A percentile compares a stretch with the other conserved stretches of the same genome.
These are phyloP conservation scores for Chlorella sp. DNA, from an alignment of 139 green algal genomes.

Conservation along the genomic window DNA sequence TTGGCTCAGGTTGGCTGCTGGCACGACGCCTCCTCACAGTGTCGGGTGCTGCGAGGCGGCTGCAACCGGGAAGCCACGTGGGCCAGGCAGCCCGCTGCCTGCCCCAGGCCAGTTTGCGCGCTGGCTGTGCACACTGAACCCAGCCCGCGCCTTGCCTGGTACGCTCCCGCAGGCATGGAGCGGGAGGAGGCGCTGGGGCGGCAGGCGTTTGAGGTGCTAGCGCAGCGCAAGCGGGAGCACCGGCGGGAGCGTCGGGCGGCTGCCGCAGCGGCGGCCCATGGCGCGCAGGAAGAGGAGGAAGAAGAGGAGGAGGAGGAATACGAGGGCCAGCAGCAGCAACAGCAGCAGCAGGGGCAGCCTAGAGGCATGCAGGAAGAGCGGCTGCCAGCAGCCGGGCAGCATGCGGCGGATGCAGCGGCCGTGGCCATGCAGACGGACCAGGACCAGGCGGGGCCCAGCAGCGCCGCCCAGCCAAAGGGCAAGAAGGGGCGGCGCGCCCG, in stretches of 20 bases:
- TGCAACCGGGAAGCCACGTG: too few species aligned
- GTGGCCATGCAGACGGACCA: background rate
- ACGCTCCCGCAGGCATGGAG: slow-evolving; percentile 43
- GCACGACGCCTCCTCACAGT: too few species aligned
- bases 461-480: background rate
- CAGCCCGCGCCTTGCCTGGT: too few species aligned
- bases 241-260: background rate
- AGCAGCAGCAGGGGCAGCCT: too few species aligned
- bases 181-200: background rate
- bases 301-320: slow-evolving; percentile 25
- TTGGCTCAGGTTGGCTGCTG: too few species aligned
- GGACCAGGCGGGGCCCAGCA: background rate
- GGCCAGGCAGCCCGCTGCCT: too few species aligned
- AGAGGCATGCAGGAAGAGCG: too few species aligned
- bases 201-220: slow-evolving; percentile 61
- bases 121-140: too few species aligned
- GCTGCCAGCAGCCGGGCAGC: too few species aligned
- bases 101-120: too few species aligned
- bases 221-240: background rate
- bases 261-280: background rate
- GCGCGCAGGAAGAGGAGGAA: slow-evolving; percentile 17
- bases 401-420: slow-evolving; percentile 1
- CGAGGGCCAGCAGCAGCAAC: background rate
- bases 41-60: too few species aligned
- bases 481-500: background rate